A percentile compares a stretch with the other conserved stretches of the same genome.
Conservation (phyloP, 805 yeast genomes). For the Ogataea methylovora region DNA sequence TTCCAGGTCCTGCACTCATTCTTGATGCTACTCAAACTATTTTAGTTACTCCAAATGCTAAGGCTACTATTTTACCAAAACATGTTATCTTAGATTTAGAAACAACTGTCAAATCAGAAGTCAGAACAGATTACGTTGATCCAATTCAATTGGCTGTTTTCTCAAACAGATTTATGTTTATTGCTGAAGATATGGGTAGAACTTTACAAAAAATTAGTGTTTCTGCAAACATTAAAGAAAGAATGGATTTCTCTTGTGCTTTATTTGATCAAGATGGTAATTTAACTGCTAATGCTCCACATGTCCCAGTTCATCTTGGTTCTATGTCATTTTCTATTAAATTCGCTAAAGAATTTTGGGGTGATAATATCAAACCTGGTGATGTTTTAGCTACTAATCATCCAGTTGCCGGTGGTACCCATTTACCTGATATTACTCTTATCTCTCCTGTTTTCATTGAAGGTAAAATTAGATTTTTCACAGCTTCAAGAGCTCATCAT, state of each 20-base stretch:
- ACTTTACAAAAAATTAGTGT: constrained; percentile 37
- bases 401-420: constrained; percentile 40
- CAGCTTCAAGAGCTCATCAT: constrained; percentile 56
- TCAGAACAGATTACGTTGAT: constrained; percentile 31
- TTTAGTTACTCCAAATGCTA: constrained; percentile 26
- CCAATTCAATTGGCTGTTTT: constrained; percentile 38
- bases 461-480: constrained; percentile 39
- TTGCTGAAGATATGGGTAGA: constrained; percentile 42
- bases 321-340: constrained; percentile 36
- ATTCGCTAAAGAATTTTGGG: constrained; percentile 31
- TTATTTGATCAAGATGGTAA: constrained; percentile 38
- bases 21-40: constrained; percentile 30
- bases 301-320: constrained; percentile 42
- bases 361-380: constrained; percentile 29
- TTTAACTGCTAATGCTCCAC: constrained; percentile 37
- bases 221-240: constrained; percentile 38
- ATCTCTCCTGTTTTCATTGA: constrained; percentile 48
- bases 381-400: constrained; percentile 36
- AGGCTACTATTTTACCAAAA: constrained; percentile 25
- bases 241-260: constrained; percentile 43
- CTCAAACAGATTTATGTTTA: constrained; percentile 40
- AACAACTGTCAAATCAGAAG: constrained; percentile 24
- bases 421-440: constrained; percentile 45
- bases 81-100: constrained; percentile 24
- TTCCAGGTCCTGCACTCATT: constrained; percentile 40